A percentile compares a stretch with the other conserved stretches of the same genome.
phyloP scores from a whole-genome alignment of 352 stramenopile species.

The Globisporangium uncinulatum region DNA sequence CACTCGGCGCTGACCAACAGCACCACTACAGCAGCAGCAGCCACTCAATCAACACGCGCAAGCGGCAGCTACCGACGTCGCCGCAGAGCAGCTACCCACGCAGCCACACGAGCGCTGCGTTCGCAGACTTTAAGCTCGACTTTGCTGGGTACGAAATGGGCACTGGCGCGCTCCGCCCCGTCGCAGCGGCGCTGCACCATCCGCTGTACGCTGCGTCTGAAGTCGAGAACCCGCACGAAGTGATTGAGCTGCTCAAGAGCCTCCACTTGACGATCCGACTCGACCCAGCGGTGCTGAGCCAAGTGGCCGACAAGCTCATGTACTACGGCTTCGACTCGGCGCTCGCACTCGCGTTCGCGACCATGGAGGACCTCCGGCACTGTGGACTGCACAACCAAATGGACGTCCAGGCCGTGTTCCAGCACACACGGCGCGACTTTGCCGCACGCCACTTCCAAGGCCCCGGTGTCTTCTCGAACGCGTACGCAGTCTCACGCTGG shows the following conservation, averaged over 20 bases:
- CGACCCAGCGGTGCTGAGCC: slow-evolving; percentile 23
- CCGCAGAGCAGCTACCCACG: slow-evolving; percentile 1
- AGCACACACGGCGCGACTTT: slow-evolving; percentile 42
- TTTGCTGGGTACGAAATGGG: slow-evolving; percentile 47
- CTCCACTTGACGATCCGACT: slow-evolving; percentile 33
- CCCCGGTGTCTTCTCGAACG: slow-evolving; percentile 26
- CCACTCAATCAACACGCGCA: slow-evolving; percentile 29
- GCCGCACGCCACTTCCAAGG: slow-evolving; percentile 29
- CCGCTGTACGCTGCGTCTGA: slow-evolving; percentile 11
- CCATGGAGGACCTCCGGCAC: slow-evolving; percentile 36
- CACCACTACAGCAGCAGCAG: slow-evolving; percentile 23
- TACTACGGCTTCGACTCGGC: slow-evolving; percentile 62
- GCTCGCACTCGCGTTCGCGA: slow-evolving; percentile 44
- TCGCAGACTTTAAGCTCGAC: slow-evolving; percentile 59
- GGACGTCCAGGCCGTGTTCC: slow-evolving; percentile 44
- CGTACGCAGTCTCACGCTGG: slow-evolving; percentile 55
- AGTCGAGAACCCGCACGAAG: slow-evolving; percentile 21
- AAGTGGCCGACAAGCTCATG: slow-evolving; percentile 30
- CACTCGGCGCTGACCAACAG: slow-evolving; percentile 4
- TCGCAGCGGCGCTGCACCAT: not conserved
- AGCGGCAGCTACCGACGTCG: slow-evolving; percentile 20
- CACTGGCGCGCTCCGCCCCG: slow-evolving; percentile 9
- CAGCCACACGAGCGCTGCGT: slow-evolving; percentile 6
- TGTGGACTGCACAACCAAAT: slow-evolving; percentile 27
- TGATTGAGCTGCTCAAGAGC: slow-evolving; percentile 43